Percentiles rank a stretch among this genome's conserved stretches.
These are phyloP conservation scores for Pseudoscleropodium purum DNA, from an alignment of 225 moss, liverwort and hornwort genomes.

Conservation along the genomic window DNA sequence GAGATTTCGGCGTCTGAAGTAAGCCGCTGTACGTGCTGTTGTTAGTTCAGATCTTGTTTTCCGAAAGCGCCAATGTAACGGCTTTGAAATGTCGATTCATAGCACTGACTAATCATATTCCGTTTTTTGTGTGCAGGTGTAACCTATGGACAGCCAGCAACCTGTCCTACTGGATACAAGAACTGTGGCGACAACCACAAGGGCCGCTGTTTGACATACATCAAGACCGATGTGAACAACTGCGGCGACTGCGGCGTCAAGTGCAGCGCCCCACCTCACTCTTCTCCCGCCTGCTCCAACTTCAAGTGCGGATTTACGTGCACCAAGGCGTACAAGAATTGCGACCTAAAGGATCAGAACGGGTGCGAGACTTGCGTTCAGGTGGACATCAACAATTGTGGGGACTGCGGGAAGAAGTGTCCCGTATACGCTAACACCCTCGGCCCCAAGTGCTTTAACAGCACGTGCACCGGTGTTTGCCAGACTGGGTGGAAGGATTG, in stretches of 20 bases:
- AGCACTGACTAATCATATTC: not conserved
- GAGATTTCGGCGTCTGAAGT: not conserved
- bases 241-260: not conserved
- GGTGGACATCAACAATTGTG: not conserved
- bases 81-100: not conserved
- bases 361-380: not conserved
- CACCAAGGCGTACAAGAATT: not conserved
- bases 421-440: not conserved
- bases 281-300: not conserved
- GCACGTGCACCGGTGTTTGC: not conserved
- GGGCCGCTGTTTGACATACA: not conserved
- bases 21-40: not conserved
- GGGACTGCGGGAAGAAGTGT: not conserved
- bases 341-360: not conserved
- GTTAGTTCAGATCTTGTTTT: not conserved
- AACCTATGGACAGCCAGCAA: not conserved
- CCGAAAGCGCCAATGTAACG: not conserved
- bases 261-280: not conserved
- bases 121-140: not conserved
- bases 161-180: not conserved
- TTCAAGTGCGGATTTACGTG: not conserved
- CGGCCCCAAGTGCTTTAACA: not conserved
- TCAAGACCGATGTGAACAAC: not conserved
- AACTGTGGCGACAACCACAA: not conserved
- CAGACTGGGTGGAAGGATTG: not conserved